Evolutionary conservation across 2,329 filamentous ascomycete species (phyloP), one percentile per base, ranked within the genome.

Genomic region (Aureobasidium pullulans): DNA sequence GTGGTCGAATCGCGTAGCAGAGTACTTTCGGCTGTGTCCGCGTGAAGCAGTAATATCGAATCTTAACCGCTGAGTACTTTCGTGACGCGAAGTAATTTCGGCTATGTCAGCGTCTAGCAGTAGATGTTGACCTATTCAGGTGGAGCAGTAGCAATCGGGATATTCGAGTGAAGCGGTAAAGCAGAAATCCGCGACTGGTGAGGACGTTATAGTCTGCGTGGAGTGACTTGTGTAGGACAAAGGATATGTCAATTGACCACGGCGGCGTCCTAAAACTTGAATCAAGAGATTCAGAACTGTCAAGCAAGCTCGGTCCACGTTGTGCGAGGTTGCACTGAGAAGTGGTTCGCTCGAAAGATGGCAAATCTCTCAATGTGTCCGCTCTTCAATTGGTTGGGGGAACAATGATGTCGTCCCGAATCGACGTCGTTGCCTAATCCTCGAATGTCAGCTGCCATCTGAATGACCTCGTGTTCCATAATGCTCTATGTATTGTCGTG

Each of bases 311-410:
- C 16, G 9, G 10, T 29, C 8, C 16, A 32, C 34, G 42, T 39
- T 40, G 54, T 57, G 54, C 23, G 16, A 48, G 54, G 54, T 57
- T 32, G 43, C 40, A 56, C 52, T 28, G 31, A 37, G n/a, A 13
- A 13, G 13, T 46, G 52, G 40, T 46, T 56, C 40, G 52, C 4
- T 32, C 2, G 16, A 29, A 36, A 37, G 32, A 56, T 28, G 40
- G 52, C 39, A 37, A 46, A 56, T 46, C 31, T 43, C 7, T 13
- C 28, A 13, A 31, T 32, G 31, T 6, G 19, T 8, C 37, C 8
- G 28, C 4, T 13, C 6, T 36, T 46, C 29, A 31, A 56, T 56
- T 56, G 40, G 52, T 28, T 3, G 42, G 37, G 40, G 52, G 19
- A 44, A 46, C 16, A 37, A 44, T 56, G 29, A 46, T 44, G 40